These are phyloP conservation scores for Knoxia roxburghii DNA, from an alignment of 257 asterid genomes.

Conservation along the genomic window DNA sequence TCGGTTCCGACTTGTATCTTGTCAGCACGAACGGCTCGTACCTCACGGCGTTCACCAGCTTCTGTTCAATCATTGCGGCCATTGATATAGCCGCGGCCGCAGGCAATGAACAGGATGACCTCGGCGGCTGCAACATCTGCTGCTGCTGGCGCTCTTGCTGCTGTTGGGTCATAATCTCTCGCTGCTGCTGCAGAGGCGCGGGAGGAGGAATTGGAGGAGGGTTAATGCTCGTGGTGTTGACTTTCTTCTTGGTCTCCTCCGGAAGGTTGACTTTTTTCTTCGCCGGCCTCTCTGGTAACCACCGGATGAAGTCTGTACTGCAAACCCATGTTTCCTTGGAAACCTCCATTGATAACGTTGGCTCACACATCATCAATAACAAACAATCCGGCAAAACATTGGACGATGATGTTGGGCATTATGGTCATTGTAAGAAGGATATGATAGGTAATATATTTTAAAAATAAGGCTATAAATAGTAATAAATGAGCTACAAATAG, in stretches of 20 bases:
- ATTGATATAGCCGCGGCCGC: conserved; percentile 41
- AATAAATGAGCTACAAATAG: no score
- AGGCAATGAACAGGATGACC: conserved; percentile 68
- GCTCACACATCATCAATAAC: conserved; percentile 93
- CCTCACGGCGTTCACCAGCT: conserved; percentile 63
- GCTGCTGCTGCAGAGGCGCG: not conserved
- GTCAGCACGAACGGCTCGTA: conserved; percentile 88
- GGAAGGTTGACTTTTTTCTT: conserved; percentile 18
- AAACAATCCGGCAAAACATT: conserved; percentile 69
- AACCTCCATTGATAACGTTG: conserved; percentile 92
- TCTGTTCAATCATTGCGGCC: conserved; percentile 70
- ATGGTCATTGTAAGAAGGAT: no score
- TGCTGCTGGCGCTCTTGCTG: conserved; percentile 11
- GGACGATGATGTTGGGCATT: conserved; percentile 17
- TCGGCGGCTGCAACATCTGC: conserved; percentile 40
- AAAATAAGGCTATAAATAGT: no score
- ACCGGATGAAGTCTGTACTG: conserved; percentile 70
- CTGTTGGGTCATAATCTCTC: conserved; percentile 15
- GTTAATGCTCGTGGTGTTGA: conserved; percentile 24
- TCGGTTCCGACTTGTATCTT: conserved; percentile 93
- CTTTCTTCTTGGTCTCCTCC: conserved; percentile 30
- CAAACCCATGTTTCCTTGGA: conserved; percentile 98
- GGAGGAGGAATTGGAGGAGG: conserved; percentile 3
- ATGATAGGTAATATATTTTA: no score
- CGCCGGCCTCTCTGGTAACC: conserved; percentile 64